Evolutionary conservation across 2,329 filamentous ascomycete genomes (phyloP), one percentile per base, ranked within the genome.

Genomic region (Stromatinia cepivora): DNA sequence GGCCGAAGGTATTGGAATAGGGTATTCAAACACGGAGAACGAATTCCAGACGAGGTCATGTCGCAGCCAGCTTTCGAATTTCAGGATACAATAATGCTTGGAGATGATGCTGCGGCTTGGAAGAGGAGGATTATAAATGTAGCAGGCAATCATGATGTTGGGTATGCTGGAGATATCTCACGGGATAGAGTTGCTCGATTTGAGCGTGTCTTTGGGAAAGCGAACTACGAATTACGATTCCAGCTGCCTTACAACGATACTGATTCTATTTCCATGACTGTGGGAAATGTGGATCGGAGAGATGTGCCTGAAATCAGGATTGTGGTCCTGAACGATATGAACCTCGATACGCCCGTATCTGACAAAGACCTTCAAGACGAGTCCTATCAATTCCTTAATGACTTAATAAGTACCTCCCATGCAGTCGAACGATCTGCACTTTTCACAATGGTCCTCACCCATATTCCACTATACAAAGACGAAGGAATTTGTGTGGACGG

Each of bases 141-240:
- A 36, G 93, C 89, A 0, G 95, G 95, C 1, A 99, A 99, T 77
- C 95, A 99, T 78, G 95, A 99, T 79, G 90, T 99, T 76, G 95
- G 95, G 46, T 99, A 99, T 78, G 93, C 94, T 0, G 95, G 95
- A 4, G 95, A 99, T 79, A 85, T 98, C 71, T 93, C 90, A 53
- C 81, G 85, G n/a, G 84, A 88, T 71, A 88, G 93, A 4, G 84
- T 97, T 67, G 83, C 87, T 39, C 87, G 95, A 1, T 99, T 98
- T 78, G 93, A 97, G 80, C 84, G 85, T 31, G 86, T 87, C 1
- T 99, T 97, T 81, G 95, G 95, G 69, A 92, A 89, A 73, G 88
- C 92, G 25, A 97, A 98, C 79, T 99, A 97, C 85, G 93, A 97
- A 77, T 85, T 97, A 15, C 87, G 90, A 46, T 98, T 88, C 77